phyloP scores from a whole-genome alignment of 1,139 yeast genomes.

The Nakaseomyces sp. region DNA sequence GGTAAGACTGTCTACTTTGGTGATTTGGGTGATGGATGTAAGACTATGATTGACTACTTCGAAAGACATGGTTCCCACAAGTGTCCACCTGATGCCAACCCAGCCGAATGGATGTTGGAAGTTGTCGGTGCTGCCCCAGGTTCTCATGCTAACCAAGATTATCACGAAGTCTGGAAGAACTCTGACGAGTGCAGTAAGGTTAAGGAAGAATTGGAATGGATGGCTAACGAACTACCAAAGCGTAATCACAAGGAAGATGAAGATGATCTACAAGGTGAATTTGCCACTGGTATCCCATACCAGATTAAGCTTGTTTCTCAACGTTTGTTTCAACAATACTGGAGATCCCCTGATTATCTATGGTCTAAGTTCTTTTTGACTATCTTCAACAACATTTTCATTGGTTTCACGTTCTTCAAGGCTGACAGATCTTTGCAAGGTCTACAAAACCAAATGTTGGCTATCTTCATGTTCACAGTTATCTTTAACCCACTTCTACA shows the following conservation, averaged over 20 bases:
- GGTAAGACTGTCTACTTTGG: conserved; percentile 77
- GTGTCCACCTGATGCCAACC: conserved; percentile 59
- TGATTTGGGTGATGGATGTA: conserved; percentile 58
- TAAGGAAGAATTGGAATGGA: conserved; percentile 35
- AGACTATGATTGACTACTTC: conserved; percentile 53
- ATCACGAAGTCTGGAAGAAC: conserved; percentile 53
- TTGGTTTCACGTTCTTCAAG: conserved; percentile 66
- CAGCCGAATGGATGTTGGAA: conserved; percentile 76
- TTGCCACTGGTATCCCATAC: conserved; percentile 39
- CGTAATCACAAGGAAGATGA: conserved; percentile 32
- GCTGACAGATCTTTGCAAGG: conserved; percentile 53
- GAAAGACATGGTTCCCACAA: conserved; percentile 57
- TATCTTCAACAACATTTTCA: conserved; percentile 46
- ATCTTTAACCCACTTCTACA: conserved; percentile 53
- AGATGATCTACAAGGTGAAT: conserved; percentile 24
- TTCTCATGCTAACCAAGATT: conserved; percentile 53
- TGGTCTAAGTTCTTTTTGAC: conserved; percentile 46
- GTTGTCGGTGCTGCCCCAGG: conserved; percentile 79
- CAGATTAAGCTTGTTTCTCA: conserved; percentile 48
- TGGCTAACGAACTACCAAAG: conserved; percentile 38
- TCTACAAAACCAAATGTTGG: conserved; percentile 54
- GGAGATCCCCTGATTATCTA: conserved; percentile 53
- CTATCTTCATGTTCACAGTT: conserved; percentile 55
- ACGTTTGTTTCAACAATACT: conserved; percentile 48
- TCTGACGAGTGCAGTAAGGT: conserved; percentile 45